These are phyloP conservation scores for Quercus lobata DNA, from an alignment of 331 rosid genomes.

Conservation along the genomic window DNA sequence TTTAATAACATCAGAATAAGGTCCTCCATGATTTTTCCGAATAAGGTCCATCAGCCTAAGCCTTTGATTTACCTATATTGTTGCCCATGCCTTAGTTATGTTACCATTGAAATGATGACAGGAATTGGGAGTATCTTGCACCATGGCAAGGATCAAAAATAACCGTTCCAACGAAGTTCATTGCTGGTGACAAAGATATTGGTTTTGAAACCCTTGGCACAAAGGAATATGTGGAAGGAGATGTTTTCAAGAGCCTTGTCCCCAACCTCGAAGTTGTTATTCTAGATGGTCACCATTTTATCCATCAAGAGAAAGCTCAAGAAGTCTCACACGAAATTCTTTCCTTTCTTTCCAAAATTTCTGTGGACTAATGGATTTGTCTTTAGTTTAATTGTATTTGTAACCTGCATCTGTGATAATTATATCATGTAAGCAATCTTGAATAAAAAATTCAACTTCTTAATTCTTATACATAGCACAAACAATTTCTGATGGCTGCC, in stretches of 20 bases:
- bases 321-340: conserved; percentile 26
- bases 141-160: conserved; percentile 25
- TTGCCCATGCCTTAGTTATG: background rate
- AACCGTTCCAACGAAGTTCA: conserved; percentile 19
- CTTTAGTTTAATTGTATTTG: background rate
- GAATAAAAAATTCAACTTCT: no score
- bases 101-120: conserved; percentile 2
- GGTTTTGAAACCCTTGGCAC: conserved; percentile 24
- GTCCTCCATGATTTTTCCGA: no score
- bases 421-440: no score
- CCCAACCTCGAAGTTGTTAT: conserved; percentile 36
- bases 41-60: no score
- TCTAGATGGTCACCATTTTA: conserved; percentile 29
- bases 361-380: background rate
- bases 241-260: conserved; percentile 27
- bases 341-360: conserved; percentile 17
- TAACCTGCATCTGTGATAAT: background rate
- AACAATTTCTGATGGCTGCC: no score
- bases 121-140: conserved; percentile 32
- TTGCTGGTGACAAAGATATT: conserved; percentile 25
- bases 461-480: no score
- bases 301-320: conserved; percentile 28
- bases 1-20: background rate
- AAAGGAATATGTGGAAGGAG: conserved; percentile 28
- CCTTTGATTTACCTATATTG: background rate